These are phyloP conservation scores for Globisporangium carolinianum DNA, from an alignment of 352 stramenopile genomes.

Conservation along the genomic window DNA sequence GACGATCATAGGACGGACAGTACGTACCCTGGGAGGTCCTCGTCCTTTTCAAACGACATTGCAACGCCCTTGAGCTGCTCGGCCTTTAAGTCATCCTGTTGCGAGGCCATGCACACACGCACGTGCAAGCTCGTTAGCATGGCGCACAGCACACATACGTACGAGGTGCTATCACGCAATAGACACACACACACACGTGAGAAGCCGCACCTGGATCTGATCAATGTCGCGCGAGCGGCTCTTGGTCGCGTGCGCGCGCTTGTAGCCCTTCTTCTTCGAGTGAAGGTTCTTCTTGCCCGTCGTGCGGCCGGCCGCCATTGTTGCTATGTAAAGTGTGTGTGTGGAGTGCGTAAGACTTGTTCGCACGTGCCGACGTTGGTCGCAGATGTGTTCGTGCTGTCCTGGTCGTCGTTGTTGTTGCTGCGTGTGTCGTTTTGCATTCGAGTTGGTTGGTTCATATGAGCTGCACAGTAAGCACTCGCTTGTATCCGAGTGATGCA, in stretches of 20 bases:
- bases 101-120: not conserved
- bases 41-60: slow-evolving; percentile 71
- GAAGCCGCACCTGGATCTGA: slow-evolving; percentile 61
- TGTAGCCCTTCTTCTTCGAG: slow-evolving; percentile 87
- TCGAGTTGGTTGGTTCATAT: slow-evolving; percentile 5
- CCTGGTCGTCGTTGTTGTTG: slow-evolving; percentile 6
- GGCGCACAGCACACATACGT: not conserved
- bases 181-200: slow-evolving; percentile 2
- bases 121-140: not conserved
- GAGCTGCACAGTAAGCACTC: slow-evolving; percentile 9
- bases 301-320: slow-evolving; percentile 34
- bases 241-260: slow-evolving; percentile 78
- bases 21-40: slow-evolving; percentile 74
- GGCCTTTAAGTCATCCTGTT: slow-evolving; percentile 60
- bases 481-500: slow-evolving; percentile 4
- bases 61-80: slow-evolving; percentile 53
- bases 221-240: slow-evolving; percentile 73
- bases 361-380: not conserved
- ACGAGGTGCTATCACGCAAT: not conserved
- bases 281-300: slow-evolving; percentile 57
- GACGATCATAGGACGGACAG: not conserved
- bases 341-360: not conserved
- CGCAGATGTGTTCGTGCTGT: too few relatives aligned
- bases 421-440: not conserved
- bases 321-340: slow-evolving; percentile 18